Percentiles rank a stretch among this genome's conserved stretches.
Conservation (phyloP, 257 asterid genomes). For the Schizonepeta tenuifolia region DNA sequence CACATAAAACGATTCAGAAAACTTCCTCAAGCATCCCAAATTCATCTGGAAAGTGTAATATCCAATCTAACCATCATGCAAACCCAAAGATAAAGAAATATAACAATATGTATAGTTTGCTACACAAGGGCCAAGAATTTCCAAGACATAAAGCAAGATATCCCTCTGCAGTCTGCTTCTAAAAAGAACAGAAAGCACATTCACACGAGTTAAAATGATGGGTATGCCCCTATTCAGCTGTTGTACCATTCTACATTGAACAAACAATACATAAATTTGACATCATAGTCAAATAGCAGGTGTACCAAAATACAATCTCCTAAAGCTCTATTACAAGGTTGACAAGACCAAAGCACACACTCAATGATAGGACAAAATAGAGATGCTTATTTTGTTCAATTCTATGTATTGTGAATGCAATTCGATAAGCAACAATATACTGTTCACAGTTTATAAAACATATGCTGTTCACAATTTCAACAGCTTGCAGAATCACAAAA, state of each 20-base stretch:
- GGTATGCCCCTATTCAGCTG: not conserved
- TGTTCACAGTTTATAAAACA: not conserved
- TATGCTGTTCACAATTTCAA: slow-evolving; percentile 3
- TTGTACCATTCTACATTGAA: not conserved
- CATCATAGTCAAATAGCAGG: slow-evolving; percentile 14
- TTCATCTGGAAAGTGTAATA: not conserved
- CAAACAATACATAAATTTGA: not conserved
- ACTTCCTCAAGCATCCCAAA: too few relatives aligned
- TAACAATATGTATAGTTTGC: not conserved
- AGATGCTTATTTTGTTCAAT: slow-evolving; percentile 7
- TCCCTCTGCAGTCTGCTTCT: not conserved
- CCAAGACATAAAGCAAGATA: not conserved
- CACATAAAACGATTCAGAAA: not conserved
- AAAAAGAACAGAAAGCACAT: not conserved
- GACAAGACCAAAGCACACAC: slow-evolving; percentile 10
- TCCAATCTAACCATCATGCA: slow-evolving; percentile 16
- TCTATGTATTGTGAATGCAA: slow-evolving; percentile 17
- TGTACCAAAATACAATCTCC: not conserved
- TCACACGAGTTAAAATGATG: not conserved
- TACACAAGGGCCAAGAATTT: slow-evolving; percentile 13
- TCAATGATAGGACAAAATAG: not conserved
- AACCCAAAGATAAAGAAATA: not conserved
- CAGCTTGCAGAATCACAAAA: slow-evolving; percentile 20
- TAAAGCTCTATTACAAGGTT: not conserved
- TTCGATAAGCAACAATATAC: slow-evolving; percentile 1